These are phyloP conservation scores for Beauveria asiatica DNA, from an alignment of 2,329 filamentous ascomycete genomes.

Conservation along the genomic window DNA sequence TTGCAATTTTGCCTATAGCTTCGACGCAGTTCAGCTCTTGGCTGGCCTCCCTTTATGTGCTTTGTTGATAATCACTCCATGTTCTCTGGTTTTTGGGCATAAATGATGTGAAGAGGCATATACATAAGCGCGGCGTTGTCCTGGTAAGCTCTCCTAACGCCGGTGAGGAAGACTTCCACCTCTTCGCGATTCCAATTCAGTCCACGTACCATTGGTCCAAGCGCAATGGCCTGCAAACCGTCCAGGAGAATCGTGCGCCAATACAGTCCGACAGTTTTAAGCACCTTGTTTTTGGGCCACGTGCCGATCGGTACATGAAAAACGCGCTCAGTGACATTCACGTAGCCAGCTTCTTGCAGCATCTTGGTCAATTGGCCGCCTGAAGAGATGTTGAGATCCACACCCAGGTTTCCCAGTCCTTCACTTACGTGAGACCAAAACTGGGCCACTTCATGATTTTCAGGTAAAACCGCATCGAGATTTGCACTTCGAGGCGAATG, in stretches of 20 bases:
- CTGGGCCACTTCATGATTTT: constrained; percentile 33
- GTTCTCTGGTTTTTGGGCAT: constrained; percentile 41
- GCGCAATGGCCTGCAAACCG: constrained; percentile 41
- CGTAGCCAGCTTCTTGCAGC: constrained; percentile 43
- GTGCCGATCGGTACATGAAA: constrained; percentile 46
- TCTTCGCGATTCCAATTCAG: constrained; percentile 39
- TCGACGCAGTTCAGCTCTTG: background rate
- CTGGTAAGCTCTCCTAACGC: constrained; percentile 39
- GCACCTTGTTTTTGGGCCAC: constrained; percentile 42
- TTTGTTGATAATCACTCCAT: background rate
- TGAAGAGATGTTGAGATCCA: constrained; percentile 37
- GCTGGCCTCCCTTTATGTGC: background rate
- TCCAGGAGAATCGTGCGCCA: constrained; percentile 43
- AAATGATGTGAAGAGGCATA: constrained; percentile 48
- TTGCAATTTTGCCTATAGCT: background rate
- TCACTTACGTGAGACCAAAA: constrained; percentile 39
- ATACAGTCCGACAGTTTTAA: constrained; percentile 44
- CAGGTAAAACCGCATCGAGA: constrained; percentile 27
- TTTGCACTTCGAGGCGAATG: constrained; percentile 38
- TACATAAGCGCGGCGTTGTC: constrained; percentile 38
- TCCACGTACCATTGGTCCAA: constrained; percentile 43
- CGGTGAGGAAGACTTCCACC: constrained; percentile 39
- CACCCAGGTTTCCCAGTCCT: constrained; percentile 34
- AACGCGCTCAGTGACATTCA: constrained; percentile 40
- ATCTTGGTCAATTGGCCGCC: constrained; percentile 32